Conservation (phyloP, 2,329 filamentous ascomycete species). For the Alternaria ethzedia region DNA sequence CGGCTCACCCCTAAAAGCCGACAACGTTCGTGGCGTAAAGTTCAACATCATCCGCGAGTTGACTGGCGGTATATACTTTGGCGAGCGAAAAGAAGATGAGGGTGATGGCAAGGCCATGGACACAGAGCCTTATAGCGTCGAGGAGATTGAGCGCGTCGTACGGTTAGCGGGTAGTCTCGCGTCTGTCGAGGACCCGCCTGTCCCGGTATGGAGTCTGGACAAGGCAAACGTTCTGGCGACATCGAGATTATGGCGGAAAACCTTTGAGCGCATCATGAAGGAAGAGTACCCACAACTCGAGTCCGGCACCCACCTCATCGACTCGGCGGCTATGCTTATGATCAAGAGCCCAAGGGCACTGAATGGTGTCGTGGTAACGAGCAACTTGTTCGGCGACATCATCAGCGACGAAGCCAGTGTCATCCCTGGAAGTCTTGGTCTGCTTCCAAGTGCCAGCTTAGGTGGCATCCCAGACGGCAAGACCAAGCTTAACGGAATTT, state of each 20-base stretch:
- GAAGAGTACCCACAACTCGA: slow-evolving; percentile 88
- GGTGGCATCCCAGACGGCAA: slow-evolving; percentile 86
- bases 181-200: slow-evolving; percentile 74
- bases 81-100: slow-evolving; percentile 81
- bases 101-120: slow-evolving; percentile 79
- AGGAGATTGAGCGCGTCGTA: slow-evolving; percentile 87
- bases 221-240: slow-evolving; percentile 98
- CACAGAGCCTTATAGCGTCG: slow-evolving; percentile 82
- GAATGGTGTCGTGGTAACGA: slow-evolving; percentile 90
- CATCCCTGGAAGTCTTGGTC: slow-evolving; percentile 87
- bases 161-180: slow-evolving; percentile 83
- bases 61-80: slow-evolving; percentile 95
- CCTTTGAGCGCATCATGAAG: slow-evolving; percentile 81
- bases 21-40: slow-evolving; percentile 85
- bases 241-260: slow-evolving; percentile 85
- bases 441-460: slow-evolving; percentile 87
- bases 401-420: slow-evolving; percentile 94
- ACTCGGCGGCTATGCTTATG: slow-evolving; percentile 97
- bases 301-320: slow-evolving; percentile 88
- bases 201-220: slow-evolving; percentile 85
- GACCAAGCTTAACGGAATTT: slow-evolving; percentile 88
- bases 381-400: slow-evolving; percentile 95
- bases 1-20: slow-evolving; percentile 83
- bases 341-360: slow-evolving; percentile 88
- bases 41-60: slow-evolving; percentile 92